Evolutionary conservation across 1,139 yeast genomes (phyloP), one percentile per base, ranked within the genome.

Genomic region (Pichia sp.): DNA sequence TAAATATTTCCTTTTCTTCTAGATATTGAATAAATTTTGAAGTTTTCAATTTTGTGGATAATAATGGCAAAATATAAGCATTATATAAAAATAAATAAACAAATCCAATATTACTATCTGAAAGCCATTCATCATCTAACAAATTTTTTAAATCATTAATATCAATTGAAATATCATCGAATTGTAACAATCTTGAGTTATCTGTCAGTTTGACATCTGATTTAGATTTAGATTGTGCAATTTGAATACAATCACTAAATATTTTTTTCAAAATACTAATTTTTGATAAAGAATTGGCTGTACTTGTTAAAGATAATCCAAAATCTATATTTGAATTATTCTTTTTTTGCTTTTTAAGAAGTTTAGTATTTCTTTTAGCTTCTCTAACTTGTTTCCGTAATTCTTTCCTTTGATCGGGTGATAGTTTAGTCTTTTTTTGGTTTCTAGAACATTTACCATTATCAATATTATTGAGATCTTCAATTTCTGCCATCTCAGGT

Each of bases 101-200:
- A 48, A 83, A 75, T 1, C 85, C 68, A 33, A 85, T 73, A 51
- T 81, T 78, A 55, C 81, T 82, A 56, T 84, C 94, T 55, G 80
- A 81, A 30, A 85, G 64, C 94, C 94, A 84, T 56, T 81, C 83
- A 29, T 76, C 84, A 40, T 69, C 69, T 42, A 60, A 60, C 33
- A 71, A 60, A 54, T 69, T 73, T 44, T 55, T 63, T 22, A 77
- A 49, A 54, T 78, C 83, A 36, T 68, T 69, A 37, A 66, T 62
- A 51, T 70, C 72, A 3, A 76, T 61, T 1, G 76, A 64, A 6
- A 71, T 65, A 49, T 71, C 76, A 40, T 67, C 66, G 49, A 66
- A 56, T 72, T 64, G 75, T 70, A 55, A 74, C 68, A 59, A 70
- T 66, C 64, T 72, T 70, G 68, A 75, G 59, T 74, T 68, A 55